phyloP scores from a whole-genome alignment of 2,329 filamentous ascomycete species.

The Venturia carpophila region DNA sequence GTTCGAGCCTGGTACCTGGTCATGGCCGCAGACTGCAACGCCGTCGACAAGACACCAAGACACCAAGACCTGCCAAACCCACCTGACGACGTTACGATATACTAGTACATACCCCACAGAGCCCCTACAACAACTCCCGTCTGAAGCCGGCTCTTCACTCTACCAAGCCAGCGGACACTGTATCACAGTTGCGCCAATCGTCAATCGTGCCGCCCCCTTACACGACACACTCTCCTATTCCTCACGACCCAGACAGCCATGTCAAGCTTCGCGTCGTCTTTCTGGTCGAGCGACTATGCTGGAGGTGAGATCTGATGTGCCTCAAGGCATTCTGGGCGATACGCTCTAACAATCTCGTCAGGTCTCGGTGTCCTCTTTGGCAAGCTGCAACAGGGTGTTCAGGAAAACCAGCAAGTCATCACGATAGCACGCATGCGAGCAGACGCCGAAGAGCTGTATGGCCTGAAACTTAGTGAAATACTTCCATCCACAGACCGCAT shows the following conservation, averaged over 20 bases:
- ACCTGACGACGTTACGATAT: not conserved
- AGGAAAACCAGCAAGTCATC: conserved; percentile 90
- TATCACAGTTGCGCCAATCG: not conserved
- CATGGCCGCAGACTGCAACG: no score
- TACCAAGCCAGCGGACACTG: not conserved
- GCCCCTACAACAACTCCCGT: not conserved
- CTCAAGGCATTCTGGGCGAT: conserved; percentile 17
- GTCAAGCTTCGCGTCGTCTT: conserved; percentile 88
- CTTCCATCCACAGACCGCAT: conserved; percentile 74
- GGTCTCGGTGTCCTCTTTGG: conserved; percentile 86
- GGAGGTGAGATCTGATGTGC: conserved; percentile 53
- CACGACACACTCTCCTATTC: not conserved
- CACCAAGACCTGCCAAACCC: not conserved
- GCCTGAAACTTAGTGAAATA: conserved; percentile 72
- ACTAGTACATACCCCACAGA: not conserved
- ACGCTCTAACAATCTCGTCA: conserved; percentile 22
- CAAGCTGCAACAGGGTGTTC: conserved; percentile 92
- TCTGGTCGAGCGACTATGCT: conserved; percentile 97
- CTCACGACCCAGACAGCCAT: conserved; percentile 42
- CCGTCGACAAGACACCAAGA: no score
- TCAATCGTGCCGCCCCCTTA: not conserved
- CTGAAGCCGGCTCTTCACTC: not conserved
- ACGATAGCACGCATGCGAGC: conserved; percentile 89
- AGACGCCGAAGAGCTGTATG: conserved; percentile 88
- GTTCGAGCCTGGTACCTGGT: no score